Percentiles rank a stretch among this genome's conserved stretches.
phyloP scores from a whole-genome alignment of 208 protist species.

The Crithidia fasciculata region DNA sequence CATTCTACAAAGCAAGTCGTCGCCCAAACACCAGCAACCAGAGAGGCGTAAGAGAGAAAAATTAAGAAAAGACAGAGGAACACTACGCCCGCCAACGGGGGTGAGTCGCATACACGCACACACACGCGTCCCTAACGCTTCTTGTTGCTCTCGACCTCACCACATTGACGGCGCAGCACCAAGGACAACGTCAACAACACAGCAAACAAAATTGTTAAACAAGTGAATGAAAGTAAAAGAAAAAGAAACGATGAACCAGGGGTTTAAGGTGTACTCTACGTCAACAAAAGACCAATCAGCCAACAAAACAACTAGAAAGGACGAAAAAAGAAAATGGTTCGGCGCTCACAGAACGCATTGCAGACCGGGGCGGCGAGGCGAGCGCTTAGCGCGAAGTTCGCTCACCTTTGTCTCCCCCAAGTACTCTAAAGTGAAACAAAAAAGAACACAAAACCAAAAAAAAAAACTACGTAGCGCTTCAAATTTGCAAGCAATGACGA shows the following conservation, averaged over 20 bases:
- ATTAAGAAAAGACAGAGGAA: too few relatives aligned
- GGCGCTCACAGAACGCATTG: not conserved
- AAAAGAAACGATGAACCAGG: conserved; percentile 7
- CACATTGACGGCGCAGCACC: not conserved
- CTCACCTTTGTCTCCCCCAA: not conserved
- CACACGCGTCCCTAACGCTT: too few relatives aligned
- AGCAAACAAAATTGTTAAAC: not conserved
- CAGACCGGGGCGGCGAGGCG: not conserved
- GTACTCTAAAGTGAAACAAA: conserved; percentile 17
- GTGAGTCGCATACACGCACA: too few relatives aligned
- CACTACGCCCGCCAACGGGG: too few relatives aligned
- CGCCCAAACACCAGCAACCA: too few relatives aligned
- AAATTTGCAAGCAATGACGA: not conserved
- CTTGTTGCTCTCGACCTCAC: too few relatives aligned
- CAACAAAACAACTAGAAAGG: too few relatives aligned
- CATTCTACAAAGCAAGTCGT: too few relatives aligned
- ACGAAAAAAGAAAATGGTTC: not conserved
- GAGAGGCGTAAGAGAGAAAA: too few relatives aligned
- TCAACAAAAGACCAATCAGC: not conserved
- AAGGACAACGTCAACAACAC: conserved; percentile 5
- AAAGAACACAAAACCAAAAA: conserved; percentile 6
- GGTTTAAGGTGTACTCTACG: not conserved
- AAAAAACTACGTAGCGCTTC: not conserved
- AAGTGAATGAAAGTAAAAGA: conserved; percentile 1
- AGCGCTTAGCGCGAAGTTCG: too few relatives aligned